Evolutionary conservation across 257 asterid genomes (phyloP), one percentile per base, ranked within the genome.

Genomic region (Solanum acaule): DNA sequence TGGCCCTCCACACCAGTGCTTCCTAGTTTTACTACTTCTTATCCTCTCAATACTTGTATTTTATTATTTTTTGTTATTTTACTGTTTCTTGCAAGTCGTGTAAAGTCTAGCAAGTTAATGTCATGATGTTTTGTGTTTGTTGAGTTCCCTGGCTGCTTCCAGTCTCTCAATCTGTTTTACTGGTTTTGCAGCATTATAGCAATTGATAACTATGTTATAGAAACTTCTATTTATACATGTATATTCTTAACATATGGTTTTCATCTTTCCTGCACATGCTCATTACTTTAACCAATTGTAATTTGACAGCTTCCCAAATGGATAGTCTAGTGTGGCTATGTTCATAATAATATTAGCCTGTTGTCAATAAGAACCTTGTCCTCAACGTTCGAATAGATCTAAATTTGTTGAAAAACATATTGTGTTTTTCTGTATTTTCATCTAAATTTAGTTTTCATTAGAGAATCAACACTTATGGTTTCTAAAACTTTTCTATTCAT

Each of bases 1-100:
- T 96, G 70, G 93, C 96, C 37, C 95, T 95, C 75, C 99, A 96
- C 91, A 92, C 70, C 73, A 90, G 89, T 40, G 90, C 94, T 42
- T 68, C 93, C 61, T 65, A 78, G 84, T 77, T 8, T 68, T 86
- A 34, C 38, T 68, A 68, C 10, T 27, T 2, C 76, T 68, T 27
- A 6, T 14, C 9, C 38, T 65, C 34, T 65, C 31, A 25, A 65
- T 65, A n/a, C 31, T n/a, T 70, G 23, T 70, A 70, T 31, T 3
- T 67, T 67, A 22, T 25, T 67, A 67, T 10, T 25, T 67, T 68
- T 68, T 68, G 76, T 68, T 68, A 70, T 29, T 70, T 70, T 70
- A 3, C 33, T 67, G 10, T 12, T 67, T 25, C 34, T 65, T 65
- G 35, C 20, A 67, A 67, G 73, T 67, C 73, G 7, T 67, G 27